These are phyloP conservation scores for Anisodus tanguticus DNA, from an alignment of 257 asterid genomes.

Conservation along the genomic window DNA sequence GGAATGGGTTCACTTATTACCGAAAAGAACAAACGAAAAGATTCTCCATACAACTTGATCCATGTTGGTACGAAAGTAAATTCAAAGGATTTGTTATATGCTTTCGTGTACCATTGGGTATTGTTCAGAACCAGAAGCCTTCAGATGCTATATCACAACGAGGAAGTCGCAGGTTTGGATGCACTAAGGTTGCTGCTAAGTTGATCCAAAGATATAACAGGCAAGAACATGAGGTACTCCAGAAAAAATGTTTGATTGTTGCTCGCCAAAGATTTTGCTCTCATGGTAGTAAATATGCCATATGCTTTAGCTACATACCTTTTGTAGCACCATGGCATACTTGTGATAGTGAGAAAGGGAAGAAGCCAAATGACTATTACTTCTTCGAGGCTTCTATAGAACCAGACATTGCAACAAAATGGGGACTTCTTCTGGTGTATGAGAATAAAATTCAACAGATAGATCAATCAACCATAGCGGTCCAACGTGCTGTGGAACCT, in stretches of 20 bases:
- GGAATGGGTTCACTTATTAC: constrained; percentile 21
- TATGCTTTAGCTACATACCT: constrained; percentile 24
- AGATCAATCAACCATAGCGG: not conserved
- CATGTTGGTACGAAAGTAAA: constrained; percentile 11
- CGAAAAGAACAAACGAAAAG: constrained; percentile 4
- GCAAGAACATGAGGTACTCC: constrained; percentile 12
- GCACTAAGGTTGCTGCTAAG: constrained; percentile 24
- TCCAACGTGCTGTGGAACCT: not conserved
- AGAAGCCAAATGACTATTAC: constrained; percentile 23
- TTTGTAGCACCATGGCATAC: not conserved
- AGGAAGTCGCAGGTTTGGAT: constrained; percentile 22
- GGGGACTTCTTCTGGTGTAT: constrained; percentile 23
- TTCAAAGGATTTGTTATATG: constrained; percentile 27
- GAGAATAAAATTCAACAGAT: constrained; percentile 23
- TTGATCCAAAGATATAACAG: constrained; percentile 6
- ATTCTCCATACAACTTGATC: constrained; percentile 22
- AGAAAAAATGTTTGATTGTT: constrained; percentile 12
- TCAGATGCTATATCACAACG: not conserved
- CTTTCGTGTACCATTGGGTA: constrained; percentile 1
- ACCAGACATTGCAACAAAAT: constrained; percentile 18
- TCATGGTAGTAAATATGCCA: constrained; percentile 20
- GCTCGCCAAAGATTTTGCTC: constrained; percentile 1
- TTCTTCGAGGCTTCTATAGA: constrained; percentile 21
- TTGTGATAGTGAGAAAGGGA: not conserved
- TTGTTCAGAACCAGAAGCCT: not conserved